Evolutionary conservation across 495 filamentous ascomycete species (phyloP).

Genomic region (Hypoxylon fragiforme): DNA sequence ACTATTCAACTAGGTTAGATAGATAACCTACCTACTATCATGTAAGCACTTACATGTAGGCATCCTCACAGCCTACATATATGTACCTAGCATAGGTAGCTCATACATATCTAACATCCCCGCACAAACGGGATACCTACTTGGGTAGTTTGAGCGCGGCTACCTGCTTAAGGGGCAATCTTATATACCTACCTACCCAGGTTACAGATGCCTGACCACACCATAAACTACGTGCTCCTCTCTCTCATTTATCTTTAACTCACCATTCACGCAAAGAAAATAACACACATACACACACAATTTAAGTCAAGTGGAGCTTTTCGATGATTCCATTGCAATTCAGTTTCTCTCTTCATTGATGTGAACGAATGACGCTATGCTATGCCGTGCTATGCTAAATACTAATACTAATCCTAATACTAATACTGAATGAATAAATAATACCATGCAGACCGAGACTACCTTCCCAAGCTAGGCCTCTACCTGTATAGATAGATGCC

Average conservation of each 20-base stretch:
- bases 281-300: too few species aligned
- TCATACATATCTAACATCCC: background rate
- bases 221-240: background rate
- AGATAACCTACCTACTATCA: background rate
- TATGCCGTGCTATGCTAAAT: background rate
- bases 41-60: too few species aligned
- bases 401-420: background rate
- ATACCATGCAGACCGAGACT: too few species aligned
- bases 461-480: too few species aligned
- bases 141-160: background rate
- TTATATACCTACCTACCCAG: background rate
- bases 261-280: background rate
- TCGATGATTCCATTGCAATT: too few species aligned
- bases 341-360: too few species aligned
- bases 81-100: background rate
- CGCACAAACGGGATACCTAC: background rate
- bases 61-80: background rate
- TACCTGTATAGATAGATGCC: too few species aligned
- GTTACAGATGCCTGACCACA: too few species aligned
- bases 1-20: too few species aligned
- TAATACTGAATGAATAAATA: too few species aligned
- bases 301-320: too few species aligned
- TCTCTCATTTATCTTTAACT: background rate
- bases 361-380: constrained; percentile 26
- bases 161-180: constrained; percentile 12